phyloP scores from a whole-genome alignment of 768 basidiomycete genomes.

The Holtermanniella nyarrowii region DNA sequence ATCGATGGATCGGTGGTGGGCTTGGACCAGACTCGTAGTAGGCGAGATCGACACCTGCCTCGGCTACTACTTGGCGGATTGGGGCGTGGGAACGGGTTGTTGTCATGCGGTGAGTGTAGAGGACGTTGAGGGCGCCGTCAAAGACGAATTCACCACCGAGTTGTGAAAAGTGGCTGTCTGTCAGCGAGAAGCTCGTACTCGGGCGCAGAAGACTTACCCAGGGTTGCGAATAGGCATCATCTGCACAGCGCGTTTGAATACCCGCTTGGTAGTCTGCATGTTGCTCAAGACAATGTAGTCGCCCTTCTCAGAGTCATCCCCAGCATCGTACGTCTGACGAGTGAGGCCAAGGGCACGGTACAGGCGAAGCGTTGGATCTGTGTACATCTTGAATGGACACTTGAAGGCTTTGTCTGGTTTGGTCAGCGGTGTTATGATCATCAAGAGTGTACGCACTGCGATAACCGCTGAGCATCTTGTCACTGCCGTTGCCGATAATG shows the following conservation, averaged over 20 bases:
- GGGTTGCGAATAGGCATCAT: conserved; percentile 58
- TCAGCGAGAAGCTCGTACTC: neutral
- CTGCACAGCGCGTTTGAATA: conserved; percentile 45
- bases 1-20: conserved; percentile 28
- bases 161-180: conserved; percentile 47
- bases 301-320: conserved; percentile 45
- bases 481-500: conserved; percentile 69
- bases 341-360: conserved; percentile 72
- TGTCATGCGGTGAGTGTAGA: conserved; percentile 78
- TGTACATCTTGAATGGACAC: conserved; percentile 63
- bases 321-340: conserved; percentile 46
- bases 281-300: conserved; percentile 58
- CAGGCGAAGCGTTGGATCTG: conserved; percentile 60
- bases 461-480: conserved; percentile 66
- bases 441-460: conserved; percentile 44
- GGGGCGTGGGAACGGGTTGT: conserved; percentile 63
- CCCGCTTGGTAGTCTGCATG: conserved; percentile 61
- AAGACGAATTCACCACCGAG: conserved; percentile 84
- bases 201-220: conserved; percentile 10
- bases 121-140: conserved; percentile 52
- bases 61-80: conserved; percentile 56
- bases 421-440: neutral
- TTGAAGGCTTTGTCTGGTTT: conserved; percentile 53
- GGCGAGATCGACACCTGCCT: conserved; percentile 46
- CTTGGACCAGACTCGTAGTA: conserved; percentile 32